Percentiles rank a stretch among this genome's conserved stretches.
Evolutionary conservation across 768 basidiomycete genomes (phyloP).

Genomic region (Tylopilus vinaceipallidus): DNA sequence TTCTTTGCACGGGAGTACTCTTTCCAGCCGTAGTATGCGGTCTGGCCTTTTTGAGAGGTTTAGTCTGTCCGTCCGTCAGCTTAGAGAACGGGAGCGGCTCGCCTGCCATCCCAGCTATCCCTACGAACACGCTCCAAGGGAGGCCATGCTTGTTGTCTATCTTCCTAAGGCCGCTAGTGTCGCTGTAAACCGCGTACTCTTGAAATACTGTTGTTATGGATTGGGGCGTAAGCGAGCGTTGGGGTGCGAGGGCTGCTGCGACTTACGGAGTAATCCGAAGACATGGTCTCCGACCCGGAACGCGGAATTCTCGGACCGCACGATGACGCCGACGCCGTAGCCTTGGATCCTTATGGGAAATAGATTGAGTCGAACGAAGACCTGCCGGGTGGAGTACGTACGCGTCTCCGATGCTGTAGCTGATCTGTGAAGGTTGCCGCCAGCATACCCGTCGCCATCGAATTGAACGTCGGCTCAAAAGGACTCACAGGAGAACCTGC

Average conservation of each 20-base stretch:
- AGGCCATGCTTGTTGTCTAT: constrained; percentile 26
- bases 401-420: constrained; percentile 4
- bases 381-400: too few relatives aligned
- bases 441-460: too few relatives aligned
- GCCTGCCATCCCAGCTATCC: constrained; percentile 26
- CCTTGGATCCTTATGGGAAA: constrained; percentile 16
- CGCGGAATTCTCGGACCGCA: constrained; percentile 15
- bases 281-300: constrained; percentile 15
- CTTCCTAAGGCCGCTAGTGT: neutral
- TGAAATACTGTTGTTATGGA: neutral
- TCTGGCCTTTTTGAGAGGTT: constrained; percentile 13
- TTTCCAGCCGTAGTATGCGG: constrained; percentile 29
- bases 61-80: constrained; percentile 3
- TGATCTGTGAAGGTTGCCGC: too few relatives aligned
- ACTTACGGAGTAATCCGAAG: neutral
- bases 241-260: neutral
- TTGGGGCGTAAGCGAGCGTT: neutral
- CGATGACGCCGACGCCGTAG: constrained; percentile 38
- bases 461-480: constrained; percentile 22
- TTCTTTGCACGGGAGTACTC: constrained; percentile 28
- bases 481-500: constrained; percentile 32
- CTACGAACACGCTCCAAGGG: constrained; percentile 25
- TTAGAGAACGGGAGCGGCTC: neutral
- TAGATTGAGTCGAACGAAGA: neutral
- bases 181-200: constrained; percentile 5